These are phyloP conservation scores for Udeniomyces megalosporus DNA, from an alignment of 768 basidiomycete genomes.

Conservation along the genomic window DNA sequence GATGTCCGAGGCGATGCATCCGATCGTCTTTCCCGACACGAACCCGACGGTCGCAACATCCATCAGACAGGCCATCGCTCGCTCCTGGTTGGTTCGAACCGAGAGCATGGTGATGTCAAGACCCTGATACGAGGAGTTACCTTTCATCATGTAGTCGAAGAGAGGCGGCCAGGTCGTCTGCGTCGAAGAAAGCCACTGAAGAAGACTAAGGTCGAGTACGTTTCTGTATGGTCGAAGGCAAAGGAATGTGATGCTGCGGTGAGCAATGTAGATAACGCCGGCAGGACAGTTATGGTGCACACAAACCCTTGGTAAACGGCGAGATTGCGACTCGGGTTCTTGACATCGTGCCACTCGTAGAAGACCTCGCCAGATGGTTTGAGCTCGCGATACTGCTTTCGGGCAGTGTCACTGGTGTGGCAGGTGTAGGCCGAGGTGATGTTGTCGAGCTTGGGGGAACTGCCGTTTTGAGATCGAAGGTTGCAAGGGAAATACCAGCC, in stretches of 20 bases:
- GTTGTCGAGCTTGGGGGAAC: slow-evolving; percentile 46
- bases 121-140: slow-evolving; percentile 57
- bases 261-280: no score
- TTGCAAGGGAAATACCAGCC: slow-evolving; percentile 99
- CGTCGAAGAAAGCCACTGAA: slow-evolving; percentile 64
- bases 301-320: slow-evolving; percentile 80
- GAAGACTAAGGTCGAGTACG: slow-evolving; percentile 74
- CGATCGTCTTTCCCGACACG: slow-evolving; percentile 84
- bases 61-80: slow-evolving; percentile 62
- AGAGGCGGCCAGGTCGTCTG: slow-evolving; percentile 69
- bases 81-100: slow-evolving; percentile 49
- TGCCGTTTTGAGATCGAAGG: slow-evolving; percentile 57
- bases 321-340: slow-evolving; percentile 51
- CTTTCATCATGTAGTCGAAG: slow-evolving; percentile 58
- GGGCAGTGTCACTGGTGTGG: slow-evolving; percentile 46
- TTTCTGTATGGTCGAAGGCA: slow-evolving; percentile 36
- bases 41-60: slow-evolving; percentile 79
- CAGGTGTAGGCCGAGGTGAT: slow-evolving; percentile 48
- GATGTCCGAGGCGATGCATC: slow-evolving; percentile 86
- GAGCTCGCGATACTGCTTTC: slow-evolving; percentile 33
- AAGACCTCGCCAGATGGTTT: slow-evolving; percentile 66
- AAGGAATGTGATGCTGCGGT: no score
- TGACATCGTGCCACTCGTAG: slow-evolving; percentile 79
- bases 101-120: slow-evolving; percentile 80
- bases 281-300: no score